Base-by-base conservation (phyloP, 345 rosid genomes). In the Gossypium turneri region DNA sequence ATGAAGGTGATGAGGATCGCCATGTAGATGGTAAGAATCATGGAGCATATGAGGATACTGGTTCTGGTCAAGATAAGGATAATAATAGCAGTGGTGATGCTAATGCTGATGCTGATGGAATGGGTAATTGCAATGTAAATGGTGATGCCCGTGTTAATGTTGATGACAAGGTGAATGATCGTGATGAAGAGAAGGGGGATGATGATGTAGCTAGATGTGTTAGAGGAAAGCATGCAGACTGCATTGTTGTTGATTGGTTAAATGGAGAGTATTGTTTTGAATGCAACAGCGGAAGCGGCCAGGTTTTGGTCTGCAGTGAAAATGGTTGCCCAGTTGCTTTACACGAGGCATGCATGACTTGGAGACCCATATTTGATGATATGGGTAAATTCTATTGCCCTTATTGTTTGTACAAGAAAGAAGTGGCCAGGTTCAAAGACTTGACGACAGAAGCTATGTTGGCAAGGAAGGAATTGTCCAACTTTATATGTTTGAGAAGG, bases 331-430 rank as follows among this genome's bases (percentile, higher is more conserved):
- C 69, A 0, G 56, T 73, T 27, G n/a, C 47, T 61, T 9, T 29
- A 12, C 76, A 73, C 13, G 25, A 73, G 60, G 60, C 2, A n/a
- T 73, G 76, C 60, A 73, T 73, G 76, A 61, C 20, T 17, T 24
- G 29, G 51, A 38, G 48, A 11, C 76, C 69, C 12, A 12, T 5
- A 20, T 83, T 83, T 52, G 87, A 90, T 76, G 82, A 81, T 3
- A 64, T 57, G 24, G 97, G 91, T 0, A 82, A 77, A 2, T 92
- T 89, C 79, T 84, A 79, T 38, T 89, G 97, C 68, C 88, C 92
- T 25, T 90, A 84, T 38, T 90, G 97, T 79, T 82, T 84, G 83
- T 86, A 86, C 81, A 90, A 84, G 77, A 75, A 76, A 73, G 61
- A 75, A 27, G 38, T 70, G 48, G n/a, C 62, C 1, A 83, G 78